These are phyloP conservation scores for Kazachstania bromeliacearum DNA, from an alignment of 805 yeast species.

Conservation along the genomic window DNA sequence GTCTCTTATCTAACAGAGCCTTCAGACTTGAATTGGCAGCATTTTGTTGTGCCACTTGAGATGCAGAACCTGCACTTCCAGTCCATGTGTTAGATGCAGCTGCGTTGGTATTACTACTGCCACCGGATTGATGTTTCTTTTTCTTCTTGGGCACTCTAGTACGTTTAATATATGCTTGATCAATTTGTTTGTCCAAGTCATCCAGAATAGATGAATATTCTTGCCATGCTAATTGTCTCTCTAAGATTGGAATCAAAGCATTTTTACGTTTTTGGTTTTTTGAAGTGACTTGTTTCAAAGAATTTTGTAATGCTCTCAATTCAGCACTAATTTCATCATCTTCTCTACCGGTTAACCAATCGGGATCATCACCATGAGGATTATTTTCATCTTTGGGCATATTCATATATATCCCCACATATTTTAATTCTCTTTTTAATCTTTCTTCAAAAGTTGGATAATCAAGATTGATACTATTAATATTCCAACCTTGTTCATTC, in stretches of 20 bases:
- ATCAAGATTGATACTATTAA: conserved; percentile 43
- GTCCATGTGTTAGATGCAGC: conserved; percentile 9
- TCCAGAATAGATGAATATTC: conserved; percentile 85
- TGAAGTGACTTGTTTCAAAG: conserved; percentile 49
- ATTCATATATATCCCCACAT: conserved; percentile 82
- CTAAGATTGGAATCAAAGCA: conserved; percentile 58
- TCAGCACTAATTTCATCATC: conserved; percentile 93
- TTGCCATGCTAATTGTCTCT: conserved; percentile 89
- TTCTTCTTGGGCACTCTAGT: conserved; percentile 56
- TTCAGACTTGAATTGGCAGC: conserved; percentile 71
- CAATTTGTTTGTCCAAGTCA: conserved; percentile 93
- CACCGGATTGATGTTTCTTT: conserved; percentile 26
- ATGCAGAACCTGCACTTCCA: conserved; percentile 24
- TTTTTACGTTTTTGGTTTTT: conserved; percentile 62
- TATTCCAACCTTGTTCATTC: conserved; percentile 41
- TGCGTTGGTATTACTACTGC: conserved; percentile 14
- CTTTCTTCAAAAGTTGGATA: conserved; percentile 81
- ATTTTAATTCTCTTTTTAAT: conserved; percentile 74
- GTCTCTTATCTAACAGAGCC: conserved; percentile 74
- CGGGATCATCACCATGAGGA: conserved; percentile 29
- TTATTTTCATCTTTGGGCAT: conserved; percentile 27
- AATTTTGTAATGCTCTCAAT: conserved; percentile 60
- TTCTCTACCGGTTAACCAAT: conserved; percentile 71
- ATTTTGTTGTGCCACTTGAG: conserved; percentile 45
- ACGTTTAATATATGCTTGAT: conserved; percentile 82